Conservation (phyloP, 176 grass and related monocot species). For the Triticum aestivum region DNA sequence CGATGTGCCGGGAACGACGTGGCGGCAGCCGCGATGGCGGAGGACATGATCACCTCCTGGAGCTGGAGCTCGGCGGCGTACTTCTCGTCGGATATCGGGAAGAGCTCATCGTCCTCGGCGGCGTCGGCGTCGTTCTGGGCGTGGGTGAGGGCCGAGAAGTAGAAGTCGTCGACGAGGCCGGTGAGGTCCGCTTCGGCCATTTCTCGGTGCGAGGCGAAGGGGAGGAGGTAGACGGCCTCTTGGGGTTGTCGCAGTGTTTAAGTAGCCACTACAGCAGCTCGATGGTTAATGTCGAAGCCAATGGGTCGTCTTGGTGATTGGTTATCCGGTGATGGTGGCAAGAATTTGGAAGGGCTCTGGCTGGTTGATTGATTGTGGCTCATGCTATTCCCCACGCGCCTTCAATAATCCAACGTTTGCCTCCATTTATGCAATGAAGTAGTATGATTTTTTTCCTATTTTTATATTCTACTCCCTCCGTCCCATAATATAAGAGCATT, state of each 20-base stretch:
- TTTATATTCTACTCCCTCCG: no score
- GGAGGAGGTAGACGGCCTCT: background rate
- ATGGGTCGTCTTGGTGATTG: background rate
- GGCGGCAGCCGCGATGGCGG: background rate
- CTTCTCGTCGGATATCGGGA: slow-evolving; percentile 71
- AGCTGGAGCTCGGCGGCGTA: slow-evolving; percentile 62
- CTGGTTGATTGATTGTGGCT: background rate
- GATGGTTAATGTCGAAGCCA: background rate
- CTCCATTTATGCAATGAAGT: no score
- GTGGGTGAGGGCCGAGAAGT: slow-evolving; percentile 53
- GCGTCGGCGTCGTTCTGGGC: slow-evolving; percentile 10
- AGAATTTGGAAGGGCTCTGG: background rate
- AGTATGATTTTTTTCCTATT: no score
- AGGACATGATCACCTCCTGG: slow-evolving; percentile 56
- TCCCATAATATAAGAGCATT: no score
- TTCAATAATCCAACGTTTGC: no score
- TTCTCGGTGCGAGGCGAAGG: background rate
- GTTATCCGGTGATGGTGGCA: background rate
- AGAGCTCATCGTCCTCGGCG: slow-evolving; percentile 35
- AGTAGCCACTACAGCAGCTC: background rate
- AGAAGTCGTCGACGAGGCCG: slow-evolving; percentile 49
- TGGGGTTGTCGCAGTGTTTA: background rate
- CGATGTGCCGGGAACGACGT: background rate
- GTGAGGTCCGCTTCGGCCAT: slow-evolving; percentile 31
- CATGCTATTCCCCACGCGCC: background rate